phyloP scores from a whole-genome alignment of 441 rosid species.

The Adansonia grandidieri region DNA sequence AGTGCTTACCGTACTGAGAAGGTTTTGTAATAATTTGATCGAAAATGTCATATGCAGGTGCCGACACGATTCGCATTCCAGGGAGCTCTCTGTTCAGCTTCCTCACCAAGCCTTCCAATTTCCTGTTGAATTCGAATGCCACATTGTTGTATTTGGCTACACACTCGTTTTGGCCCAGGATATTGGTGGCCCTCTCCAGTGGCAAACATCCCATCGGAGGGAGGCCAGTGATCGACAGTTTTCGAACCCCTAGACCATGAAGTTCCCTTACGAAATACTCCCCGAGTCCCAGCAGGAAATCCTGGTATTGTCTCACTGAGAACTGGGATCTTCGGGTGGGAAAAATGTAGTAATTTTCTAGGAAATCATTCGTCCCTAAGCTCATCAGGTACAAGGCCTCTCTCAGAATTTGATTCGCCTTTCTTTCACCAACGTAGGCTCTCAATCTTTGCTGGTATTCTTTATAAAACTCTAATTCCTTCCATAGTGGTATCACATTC shows the following conservation, averaged over 20 bases:
- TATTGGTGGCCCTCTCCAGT: constrained; percentile 58
- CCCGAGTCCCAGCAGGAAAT: constrained; percentile 52
- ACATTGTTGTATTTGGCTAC: constrained; percentile 49
- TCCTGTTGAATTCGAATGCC: constrained; percentile 53
- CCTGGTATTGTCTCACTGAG: constrained; percentile 46
- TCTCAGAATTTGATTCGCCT: constrained; percentile 40
- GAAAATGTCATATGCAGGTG: constrained; percentile 39
- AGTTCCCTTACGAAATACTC: constrained; percentile 44
- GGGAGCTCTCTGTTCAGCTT: constrained; percentile 51
- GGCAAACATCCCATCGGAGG: constrained; percentile 84
- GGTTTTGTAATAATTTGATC: constrained; percentile 48
- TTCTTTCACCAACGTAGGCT: constrained; percentile 42
- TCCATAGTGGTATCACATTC: constrained; percentile 72
- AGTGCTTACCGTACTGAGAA: constrained; percentile 46
- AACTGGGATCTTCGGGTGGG: constrained; percentile 45
- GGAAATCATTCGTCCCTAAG: constrained; percentile 75
- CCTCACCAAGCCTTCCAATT: constrained; percentile 36
- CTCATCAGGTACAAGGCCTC: constrained; percentile 60
- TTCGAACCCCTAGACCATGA: constrained; percentile 56
- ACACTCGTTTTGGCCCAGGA: constrained; percentile 41
- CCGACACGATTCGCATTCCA: constrained; percentile 43
- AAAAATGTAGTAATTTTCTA: constrained; percentile 57
- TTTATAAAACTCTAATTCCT: constrained; percentile 55
- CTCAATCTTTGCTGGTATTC: constrained; percentile 54
- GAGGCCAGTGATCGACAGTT: constrained; percentile 55